Conservation (phyloP, 768 basidiomycete species). For the Serendipita indica region DNA sequence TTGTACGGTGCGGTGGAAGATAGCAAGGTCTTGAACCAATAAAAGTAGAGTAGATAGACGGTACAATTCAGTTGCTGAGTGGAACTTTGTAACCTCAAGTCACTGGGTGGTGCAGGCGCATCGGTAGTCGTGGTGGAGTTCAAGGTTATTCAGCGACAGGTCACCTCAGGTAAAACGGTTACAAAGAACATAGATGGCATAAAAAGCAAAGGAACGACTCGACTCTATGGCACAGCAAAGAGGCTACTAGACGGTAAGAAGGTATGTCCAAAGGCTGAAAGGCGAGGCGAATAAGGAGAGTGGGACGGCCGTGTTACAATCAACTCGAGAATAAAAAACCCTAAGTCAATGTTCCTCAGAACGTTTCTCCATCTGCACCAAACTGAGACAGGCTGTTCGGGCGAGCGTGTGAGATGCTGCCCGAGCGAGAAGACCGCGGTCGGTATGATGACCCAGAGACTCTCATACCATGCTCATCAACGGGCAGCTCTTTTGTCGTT, state of each 20-base stretch:
- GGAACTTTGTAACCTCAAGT: no score
- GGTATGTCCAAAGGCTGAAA: background rate
- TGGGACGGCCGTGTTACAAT: conserved; percentile 1
- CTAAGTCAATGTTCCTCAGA: background rate
- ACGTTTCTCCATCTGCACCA: background rate
- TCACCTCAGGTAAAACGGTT: background rate
- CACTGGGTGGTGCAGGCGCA: no score
- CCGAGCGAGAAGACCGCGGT: background rate
- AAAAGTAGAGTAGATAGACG: no score
- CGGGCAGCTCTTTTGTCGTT: background rate
- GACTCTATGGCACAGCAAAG: conserved; percentile 8
- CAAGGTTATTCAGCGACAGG: no score
- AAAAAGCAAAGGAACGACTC: conserved; percentile 8
- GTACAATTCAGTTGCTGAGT: no score
- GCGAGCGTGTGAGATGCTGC: conserved; percentile 1
- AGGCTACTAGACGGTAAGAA: background rate
- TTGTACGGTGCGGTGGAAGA: no score
- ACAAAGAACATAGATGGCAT: background rate
- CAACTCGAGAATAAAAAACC: conserved; percentile 1
- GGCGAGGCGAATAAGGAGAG: conserved; percentile 6
- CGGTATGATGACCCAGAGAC: background rate
- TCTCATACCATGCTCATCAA: background rate
- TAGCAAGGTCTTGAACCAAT: no score
- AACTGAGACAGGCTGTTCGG: background rate
- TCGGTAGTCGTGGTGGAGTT: no score